Conservation (phyloP, 495 filamentous ascomycete species). For the Aspergillus indologenus region DNA sequence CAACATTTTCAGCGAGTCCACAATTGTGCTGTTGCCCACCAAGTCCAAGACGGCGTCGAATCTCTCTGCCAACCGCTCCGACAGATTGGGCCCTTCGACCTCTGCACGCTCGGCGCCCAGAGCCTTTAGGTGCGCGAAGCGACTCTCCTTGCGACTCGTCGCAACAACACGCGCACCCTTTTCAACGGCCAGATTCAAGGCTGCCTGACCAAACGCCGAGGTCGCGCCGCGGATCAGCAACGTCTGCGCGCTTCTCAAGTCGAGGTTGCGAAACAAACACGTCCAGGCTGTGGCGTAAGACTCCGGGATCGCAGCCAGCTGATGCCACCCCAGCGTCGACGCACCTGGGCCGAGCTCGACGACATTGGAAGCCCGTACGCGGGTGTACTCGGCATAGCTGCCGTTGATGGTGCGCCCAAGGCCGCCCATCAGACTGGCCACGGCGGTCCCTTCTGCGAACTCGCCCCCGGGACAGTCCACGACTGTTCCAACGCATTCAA, state of each 20-base stretch:
- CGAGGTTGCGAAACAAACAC: constrained; percentile 39
- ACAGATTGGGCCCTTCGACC: constrained; percentile 24
- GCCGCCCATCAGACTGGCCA: constrained; percentile 44
- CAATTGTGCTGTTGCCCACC: constrained; percentile 40
- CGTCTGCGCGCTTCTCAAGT: constrained; percentile 28
- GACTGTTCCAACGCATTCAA: constrained; percentile 48
- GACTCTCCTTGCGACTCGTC: constrained; percentile 34
- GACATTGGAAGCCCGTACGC: constrained; percentile 34
- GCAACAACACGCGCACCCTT: constrained; percentile 38
- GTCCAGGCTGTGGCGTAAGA: constrained; percentile 43
- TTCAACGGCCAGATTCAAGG: constrained; percentile 42
- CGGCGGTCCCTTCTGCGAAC: constrained; percentile 32
- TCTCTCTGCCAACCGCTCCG: constrained; percentile 10
- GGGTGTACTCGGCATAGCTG: constrained; percentile 40
- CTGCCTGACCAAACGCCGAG: constrained; percentile 44
- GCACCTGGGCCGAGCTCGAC: constrained; percentile 27
- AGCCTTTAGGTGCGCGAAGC: constrained; percentile 23
- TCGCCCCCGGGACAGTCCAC: constrained; percentile 35
- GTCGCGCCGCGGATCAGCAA: constrained; percentile 44
- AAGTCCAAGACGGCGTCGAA: constrained; percentile 46
- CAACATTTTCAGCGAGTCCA: constrained; percentile 39
- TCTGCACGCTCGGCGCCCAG: constrained; percentile 32
- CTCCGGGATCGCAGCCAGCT: constrained; percentile 45
- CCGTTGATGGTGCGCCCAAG: constrained; percentile 39
- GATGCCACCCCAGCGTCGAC: constrained; percentile 30